These are phyloP conservation scores for Cunninghamia lanceolata DNA, from an alignment of 75 land plant species.

Conservation along the genomic window DNA sequence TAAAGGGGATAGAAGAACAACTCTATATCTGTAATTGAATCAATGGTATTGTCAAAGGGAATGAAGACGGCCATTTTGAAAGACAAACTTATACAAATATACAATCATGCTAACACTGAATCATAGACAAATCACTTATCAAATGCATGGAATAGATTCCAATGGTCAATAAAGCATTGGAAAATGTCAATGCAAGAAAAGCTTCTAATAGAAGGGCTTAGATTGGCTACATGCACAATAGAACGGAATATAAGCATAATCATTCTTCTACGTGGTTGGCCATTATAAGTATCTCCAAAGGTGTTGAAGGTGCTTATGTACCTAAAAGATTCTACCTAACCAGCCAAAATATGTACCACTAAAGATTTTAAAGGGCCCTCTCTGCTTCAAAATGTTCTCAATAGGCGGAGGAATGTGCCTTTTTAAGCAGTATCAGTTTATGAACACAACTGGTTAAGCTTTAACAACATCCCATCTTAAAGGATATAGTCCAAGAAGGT, in stretches of 20 bases:
- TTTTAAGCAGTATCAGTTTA: neutral
- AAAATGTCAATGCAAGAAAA: neutral
- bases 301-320: no score
- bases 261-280: neutral
- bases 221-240: no score
- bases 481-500: neutral
- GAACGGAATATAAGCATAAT: no score
- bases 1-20: neutral
- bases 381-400: neutral
- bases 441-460: neutral
- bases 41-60: neutral
- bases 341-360: no score
- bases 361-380: neutral
- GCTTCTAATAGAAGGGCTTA: constrained; percentile 15
- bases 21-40: neutral
- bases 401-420: neutral
- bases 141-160: no score
- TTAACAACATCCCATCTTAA: neutral
- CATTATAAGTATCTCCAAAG: neutral
- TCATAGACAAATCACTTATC: no score
- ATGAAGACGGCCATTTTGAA: neutral
- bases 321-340: no score
- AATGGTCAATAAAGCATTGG: no score
- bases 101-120: no score
- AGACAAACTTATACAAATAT: neutral